Conservation (phyloP, 2,329 filamentous ascomycete species). For the Ophioceras dolichostomum region DNA sequence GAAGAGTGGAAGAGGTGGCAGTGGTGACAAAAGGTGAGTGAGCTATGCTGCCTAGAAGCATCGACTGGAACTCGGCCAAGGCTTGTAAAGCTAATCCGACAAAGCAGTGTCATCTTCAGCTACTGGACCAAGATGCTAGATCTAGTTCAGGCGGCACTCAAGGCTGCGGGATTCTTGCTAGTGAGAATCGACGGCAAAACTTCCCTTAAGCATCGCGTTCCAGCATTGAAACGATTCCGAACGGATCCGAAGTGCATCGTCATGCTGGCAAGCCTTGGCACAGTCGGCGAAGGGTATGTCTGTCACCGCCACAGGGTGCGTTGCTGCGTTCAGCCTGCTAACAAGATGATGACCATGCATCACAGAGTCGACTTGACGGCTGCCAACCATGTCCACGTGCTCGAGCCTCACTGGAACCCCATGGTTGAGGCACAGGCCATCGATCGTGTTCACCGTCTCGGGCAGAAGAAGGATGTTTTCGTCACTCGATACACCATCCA, state of each 20-base stretch:
- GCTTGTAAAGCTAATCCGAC: too few relatives aligned
- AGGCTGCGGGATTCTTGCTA: too few relatives aligned
- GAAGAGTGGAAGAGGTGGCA: too few relatives aligned
- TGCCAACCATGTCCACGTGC: slow-evolving; percentile 16
- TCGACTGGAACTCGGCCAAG: too few relatives aligned
- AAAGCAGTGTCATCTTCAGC: slow-evolving; percentile 15
- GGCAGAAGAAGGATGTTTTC: slow-evolving; percentile 14
- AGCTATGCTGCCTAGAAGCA: too few relatives aligned
- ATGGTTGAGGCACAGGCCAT: slow-evolving; percentile 20
- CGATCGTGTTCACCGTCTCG: slow-evolving; percentile 18
- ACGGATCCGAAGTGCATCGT: slow-evolving; percentile 9
- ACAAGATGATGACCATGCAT: too few relatives aligned
- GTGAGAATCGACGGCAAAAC: too few relatives aligned
- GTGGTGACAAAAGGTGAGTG: too few relatives aligned
- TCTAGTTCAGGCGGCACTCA: slow-evolving; percentile 10
- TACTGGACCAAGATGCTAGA: slow-evolving; percentile 18
- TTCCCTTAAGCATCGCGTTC: slow-evolving; percentile 9
- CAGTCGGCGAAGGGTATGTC: slow-evolving; percentile 19
- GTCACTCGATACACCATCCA: slow-evolving; percentile 15
- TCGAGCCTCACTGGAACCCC: slow-evolving; percentile 22
- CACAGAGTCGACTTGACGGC: slow-evolving; percentile 14
- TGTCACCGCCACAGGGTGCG: too few relatives aligned
- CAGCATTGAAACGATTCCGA: slow-evolving; percentile 7
- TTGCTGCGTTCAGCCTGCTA: too few relatives aligned
- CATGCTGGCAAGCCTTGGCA: slow-evolving; percentile 19